Percentiles rank a stretch among this genome's conserved stretches.
phyloP scores from a whole-genome alignment of 2,329 filamentous ascomycete species.

The Hypoxylon sp. region DNA sequence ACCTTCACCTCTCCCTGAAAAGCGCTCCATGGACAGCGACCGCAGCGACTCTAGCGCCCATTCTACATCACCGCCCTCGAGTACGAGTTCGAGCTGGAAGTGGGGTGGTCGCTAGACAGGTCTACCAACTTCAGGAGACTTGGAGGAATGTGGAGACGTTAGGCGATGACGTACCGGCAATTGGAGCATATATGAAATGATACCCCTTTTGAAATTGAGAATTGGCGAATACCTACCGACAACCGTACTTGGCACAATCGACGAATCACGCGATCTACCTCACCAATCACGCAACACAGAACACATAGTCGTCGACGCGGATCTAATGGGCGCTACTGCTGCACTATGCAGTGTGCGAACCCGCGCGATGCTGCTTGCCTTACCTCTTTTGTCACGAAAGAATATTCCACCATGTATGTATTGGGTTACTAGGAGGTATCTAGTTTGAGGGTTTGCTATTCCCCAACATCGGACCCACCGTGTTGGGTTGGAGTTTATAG shows the following conservation, averaged over 20 bases:
- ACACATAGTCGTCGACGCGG: conserved; percentile 13
- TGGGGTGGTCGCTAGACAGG: conserved; percentile 49
- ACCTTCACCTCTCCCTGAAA: conserved; percentile 57
- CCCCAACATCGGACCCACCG: neutral
- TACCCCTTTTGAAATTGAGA: conserved; percentile 41
- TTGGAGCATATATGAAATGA: conserved; percentile 38
- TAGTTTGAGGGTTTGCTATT: conserved; percentile 6
- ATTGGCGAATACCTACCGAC: conserved; percentile 35
- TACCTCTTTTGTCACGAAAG: neutral
- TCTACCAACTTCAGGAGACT: neutral
- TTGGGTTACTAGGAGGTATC: neutral
- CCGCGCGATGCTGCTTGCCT: neutral
- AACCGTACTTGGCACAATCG: conserved; percentile 22
- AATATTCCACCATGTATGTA: conserved; percentile 17
- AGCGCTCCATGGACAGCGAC: conserved; percentile 65
- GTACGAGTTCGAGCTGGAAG: conserved; percentile 55
- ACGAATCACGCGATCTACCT: conserved; percentile 35
- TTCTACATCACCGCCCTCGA: conserved; percentile 51
- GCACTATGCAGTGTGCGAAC: neutral
- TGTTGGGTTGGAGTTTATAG: conserved; percentile 15
- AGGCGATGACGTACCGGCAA: conserved; percentile 35
- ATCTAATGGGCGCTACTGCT: conserved; percentile 15
- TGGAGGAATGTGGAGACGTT: conserved; percentile 27
- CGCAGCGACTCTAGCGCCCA: conserved; percentile 55
- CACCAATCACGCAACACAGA: conserved; percentile 36